These are phyloP conservation scores for Russula abietina DNA, from an alignment of 768 basidiomycete genomes.

Conservation along the genomic window DNA sequence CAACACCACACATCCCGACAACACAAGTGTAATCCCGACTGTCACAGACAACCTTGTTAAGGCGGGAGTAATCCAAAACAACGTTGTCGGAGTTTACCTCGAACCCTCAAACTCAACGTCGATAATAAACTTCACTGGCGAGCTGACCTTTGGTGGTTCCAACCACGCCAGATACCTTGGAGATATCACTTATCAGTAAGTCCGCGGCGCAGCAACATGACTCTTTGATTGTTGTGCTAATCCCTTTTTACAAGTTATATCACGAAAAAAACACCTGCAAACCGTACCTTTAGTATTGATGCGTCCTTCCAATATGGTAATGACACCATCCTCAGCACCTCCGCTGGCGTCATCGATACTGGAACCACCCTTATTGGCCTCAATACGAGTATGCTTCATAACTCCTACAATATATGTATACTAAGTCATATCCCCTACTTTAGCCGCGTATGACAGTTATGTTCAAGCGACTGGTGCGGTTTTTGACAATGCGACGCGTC, in stretches of 20 bases:
- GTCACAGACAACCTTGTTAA: conserved; percentile 41
- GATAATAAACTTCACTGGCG: conserved; percentile 29
- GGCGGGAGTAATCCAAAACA: conserved; percentile 28
- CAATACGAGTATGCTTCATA: conserved; percentile 27
- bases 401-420: neutral
- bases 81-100: conserved; percentile 32
- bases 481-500: conserved; percentile 30
- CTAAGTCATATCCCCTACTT: conserved; percentile 22
- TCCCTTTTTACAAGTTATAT: conserved; percentile 25
- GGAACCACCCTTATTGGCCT: conserved; percentile 29
- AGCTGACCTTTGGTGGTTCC: conserved; percentile 36
- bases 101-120: conserved; percentile 28
- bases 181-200: too few species aligned
- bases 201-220: conserved; percentile 21
- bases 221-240: neutral
- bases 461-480: conserved; percentile 31
- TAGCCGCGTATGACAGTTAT: conserved; percentile 32
- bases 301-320: conserved; percentile 16
- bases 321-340: conserved; percentile 28
- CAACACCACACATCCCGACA: conserved; percentile 32
- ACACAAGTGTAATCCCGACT: conserved; percentile 39
- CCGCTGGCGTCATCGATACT: conserved; percentile 30
- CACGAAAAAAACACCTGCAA: conserved; percentile 29
- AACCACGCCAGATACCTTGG: conserved; percentile 31
- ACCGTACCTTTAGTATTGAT: conserved; percentile 28